Conservation (phyloP, 192 early-diverging fungal genomes). For the Gonapodya sp. region DNA sequence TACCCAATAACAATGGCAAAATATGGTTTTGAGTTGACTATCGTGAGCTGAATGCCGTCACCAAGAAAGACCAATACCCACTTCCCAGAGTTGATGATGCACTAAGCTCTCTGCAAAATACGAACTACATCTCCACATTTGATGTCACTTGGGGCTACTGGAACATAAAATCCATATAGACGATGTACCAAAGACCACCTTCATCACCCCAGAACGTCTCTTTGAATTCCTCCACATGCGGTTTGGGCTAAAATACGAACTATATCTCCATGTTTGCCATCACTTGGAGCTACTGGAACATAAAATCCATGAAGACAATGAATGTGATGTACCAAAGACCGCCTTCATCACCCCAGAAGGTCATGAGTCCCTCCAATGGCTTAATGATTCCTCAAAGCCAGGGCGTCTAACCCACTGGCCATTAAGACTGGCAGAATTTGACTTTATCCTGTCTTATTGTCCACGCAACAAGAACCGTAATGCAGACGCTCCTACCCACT, state of each 20-base stretch:
- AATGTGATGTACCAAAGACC: slow-evolving; percentile 19
- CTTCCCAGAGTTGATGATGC: neutral
- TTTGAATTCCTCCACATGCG: no score
- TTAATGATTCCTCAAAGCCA: neutral
- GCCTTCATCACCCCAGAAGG: slow-evolving; percentile 20
- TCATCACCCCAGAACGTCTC: no score
- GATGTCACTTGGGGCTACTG: slow-evolving; percentile 12
- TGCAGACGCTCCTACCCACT: neutral
- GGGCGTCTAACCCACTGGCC: neutral
- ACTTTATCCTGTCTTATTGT: neutral
- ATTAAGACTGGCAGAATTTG: neutral
- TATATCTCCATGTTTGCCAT: no score
- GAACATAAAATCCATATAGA: slow-evolving; percentile 16
- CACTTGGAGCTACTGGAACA: no score
- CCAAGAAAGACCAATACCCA: neutral
- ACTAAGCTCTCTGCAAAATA: neutral
- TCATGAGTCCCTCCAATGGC: slow-evolving; percentile 1
- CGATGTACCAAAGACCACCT: no score
- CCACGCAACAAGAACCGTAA: slow-evolving; percentile 1
- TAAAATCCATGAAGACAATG: no score
- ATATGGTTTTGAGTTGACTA: no score
- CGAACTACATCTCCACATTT: neutral
- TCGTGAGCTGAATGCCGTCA: neutral
- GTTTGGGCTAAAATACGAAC: no score
- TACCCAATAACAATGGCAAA: no score